Base-by-base conservation (phyloP, 441 rosid genomes). In the Viola pubescens region DNA sequence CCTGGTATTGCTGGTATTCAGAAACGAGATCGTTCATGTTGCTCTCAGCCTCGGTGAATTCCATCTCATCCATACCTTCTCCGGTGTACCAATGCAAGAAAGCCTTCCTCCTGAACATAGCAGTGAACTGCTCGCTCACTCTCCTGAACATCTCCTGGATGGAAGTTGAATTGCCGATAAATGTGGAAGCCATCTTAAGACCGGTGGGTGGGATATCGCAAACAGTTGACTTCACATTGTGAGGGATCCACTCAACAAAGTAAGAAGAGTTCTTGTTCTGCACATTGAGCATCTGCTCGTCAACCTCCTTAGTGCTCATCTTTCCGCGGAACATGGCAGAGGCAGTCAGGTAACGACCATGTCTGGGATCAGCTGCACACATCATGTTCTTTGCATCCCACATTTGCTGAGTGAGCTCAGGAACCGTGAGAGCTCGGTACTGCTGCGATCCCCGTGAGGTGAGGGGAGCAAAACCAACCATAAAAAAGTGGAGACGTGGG, bases 241-340 rank as follows among this genome's bases (percentile, higher is more conserved):
- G 74, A 0, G 94, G 94, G 45, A 84, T 87, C 94, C 94, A 86
- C 61, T 86, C 92, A 2, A 86, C 92, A 47, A 84, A 86, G 77
- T 87, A 87, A 1, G 95, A 87, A 3, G 95, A 87, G 66, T 84
- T 87, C 79, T 87, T 87, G 83, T 87, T 87, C 70, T 87, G 91
- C 8, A 87, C 91, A 56, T 84, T 82, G 10, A 87, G 74, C 95
- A 87, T 87, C 66, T 87, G 95, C 53, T 87, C 91, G 5, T 87
- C 95, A 0, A 84, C 94, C 34, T 26, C 34, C 34, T 26, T 26
- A 26, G 34, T 26, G 34, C 91, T 85, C 92, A 86, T 86, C 64
- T 83, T 83, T 0, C 92, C 89, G 6, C 92, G 80, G 79, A 86
- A 86, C 94, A 83, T 83, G 26, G 94, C 89, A 0, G 94, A 86